These are phyloP conservation scores for Ceriops decandra DNA, from an alignment of 345 rosid genomes.

Conservation along the genomic window DNA sequence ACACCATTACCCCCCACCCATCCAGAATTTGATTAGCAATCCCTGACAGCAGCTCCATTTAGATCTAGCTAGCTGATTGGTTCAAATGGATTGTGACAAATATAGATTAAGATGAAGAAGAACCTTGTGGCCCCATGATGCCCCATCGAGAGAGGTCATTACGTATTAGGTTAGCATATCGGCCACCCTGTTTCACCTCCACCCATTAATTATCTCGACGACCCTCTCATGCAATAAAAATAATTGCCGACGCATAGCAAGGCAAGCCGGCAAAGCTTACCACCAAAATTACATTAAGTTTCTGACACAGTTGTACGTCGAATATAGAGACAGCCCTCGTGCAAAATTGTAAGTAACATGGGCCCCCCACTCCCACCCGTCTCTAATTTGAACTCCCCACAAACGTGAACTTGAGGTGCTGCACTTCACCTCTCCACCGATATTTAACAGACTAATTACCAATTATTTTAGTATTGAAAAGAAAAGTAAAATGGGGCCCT, in stretches of 20 bases:
- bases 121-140: conserved; percentile 1
- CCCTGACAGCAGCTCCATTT: too few species aligned
- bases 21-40: too few species aligned
- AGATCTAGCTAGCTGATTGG: neutral
- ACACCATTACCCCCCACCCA: conserved; percentile 23
- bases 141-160: too few species aligned
- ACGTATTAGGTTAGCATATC: neutral
- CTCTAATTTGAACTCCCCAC: too few species aligned
- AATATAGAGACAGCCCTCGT: neutral
- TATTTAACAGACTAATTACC: too few species aligned
- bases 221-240: neutral
- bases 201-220: neutral
- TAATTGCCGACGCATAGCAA: neutral
- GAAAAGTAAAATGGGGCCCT: too few species aligned
- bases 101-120: neutral
- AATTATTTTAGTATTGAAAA: too few species aligned
- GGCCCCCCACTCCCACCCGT: conserved; percentile 8
- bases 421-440: too few species aligned
- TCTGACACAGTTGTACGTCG: conserved; percentile 9
- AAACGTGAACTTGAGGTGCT: too few species aligned
- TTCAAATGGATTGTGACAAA: neutral
- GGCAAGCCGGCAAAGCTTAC: neutral
- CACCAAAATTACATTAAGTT: conserved; percentile 12
- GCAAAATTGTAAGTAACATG: neutral
- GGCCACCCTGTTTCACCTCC: neutral